Evolutionary conservation across 2,329 filamentous ascomycete species (phyloP), one percentile per base, ranked within the genome.

Genomic region (Metarhizium anisopliae): DNA sequence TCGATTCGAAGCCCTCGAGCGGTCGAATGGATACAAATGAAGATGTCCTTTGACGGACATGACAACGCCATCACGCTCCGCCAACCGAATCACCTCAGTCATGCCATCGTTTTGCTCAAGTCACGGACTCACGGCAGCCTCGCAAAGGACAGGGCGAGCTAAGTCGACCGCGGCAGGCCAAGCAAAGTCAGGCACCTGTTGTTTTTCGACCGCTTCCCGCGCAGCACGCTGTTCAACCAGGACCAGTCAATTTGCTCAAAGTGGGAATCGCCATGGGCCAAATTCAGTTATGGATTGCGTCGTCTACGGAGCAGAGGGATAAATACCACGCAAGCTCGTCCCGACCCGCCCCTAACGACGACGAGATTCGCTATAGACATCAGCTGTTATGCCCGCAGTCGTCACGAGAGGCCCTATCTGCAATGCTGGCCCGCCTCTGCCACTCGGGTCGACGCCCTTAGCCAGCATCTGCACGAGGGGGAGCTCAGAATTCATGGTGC

Each of bases 371-470:
- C 32, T 32, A n/a, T 47, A 16, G 29, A 43, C 42, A 47, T 52
- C 40, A 55, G 29, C 54, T 52, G 54, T 49, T 40, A 51, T 51
- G 54, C 52, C 52, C 45, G 42, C 43, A 43, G n/a, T 54, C 45
- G 52, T 54, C 52, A 54, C 45, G 52, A 49, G 52, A 53, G 52
- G 20, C 40, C 30, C 43, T 18, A 38, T 13, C 43, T 53, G 52
- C 52, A 47, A 53, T 49, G 43, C 43, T 36, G 25, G 2, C 29
- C 51, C 14, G 20, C 30, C 16, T 40, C 52, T 49, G 25, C 51
- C 51, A 47, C 29, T 47, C 51, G 51, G 40, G 42, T 36, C 29
- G n/a, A 10, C 32, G 40, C 51, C 51, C 25, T 49, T 5, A 30
- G 25, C 20, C n/a, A 49, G 20, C 45, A 49, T 16, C 45, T 49